Percentiles rank a stretch among this genome's conserved stretches.
These are phyloP conservation scores for Aspergillus conjunctus DNA, from an alignment of 495 filamentous ascomycete species.

Conservation along the genomic window DNA sequence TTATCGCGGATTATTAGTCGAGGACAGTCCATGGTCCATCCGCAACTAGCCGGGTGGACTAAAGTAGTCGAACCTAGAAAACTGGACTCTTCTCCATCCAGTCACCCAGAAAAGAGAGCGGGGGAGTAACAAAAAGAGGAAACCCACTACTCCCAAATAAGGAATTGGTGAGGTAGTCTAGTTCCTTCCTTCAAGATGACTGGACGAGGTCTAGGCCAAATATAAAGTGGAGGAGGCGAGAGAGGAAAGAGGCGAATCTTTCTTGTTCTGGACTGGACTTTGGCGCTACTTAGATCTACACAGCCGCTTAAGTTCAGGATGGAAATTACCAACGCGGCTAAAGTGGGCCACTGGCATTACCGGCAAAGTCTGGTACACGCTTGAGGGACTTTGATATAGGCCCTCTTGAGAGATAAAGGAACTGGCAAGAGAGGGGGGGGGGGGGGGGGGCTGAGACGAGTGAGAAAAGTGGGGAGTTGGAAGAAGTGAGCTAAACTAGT, in stretches of 20 bases:
- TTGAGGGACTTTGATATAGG: neutral
- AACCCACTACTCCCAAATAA: neutral
- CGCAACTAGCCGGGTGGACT: neutral
- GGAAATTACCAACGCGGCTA: slow-evolving; percentile 12
- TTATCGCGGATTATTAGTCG: neutral
- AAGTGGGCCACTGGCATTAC: neutral
- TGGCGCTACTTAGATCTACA: slow-evolving; percentile 12
- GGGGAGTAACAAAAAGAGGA: neutral
- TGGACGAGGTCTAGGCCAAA: neutral
- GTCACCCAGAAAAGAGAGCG: neutral
- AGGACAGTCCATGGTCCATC: neutral
- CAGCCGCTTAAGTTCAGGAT: slow-evolving; percentile 2
- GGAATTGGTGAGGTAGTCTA: neutral
- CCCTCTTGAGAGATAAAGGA: neutral
- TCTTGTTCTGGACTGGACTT: slow-evolving; percentile 1
- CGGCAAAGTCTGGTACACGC: neutral
- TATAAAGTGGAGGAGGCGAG: neutral
- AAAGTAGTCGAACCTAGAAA: neutral
- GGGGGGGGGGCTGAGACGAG: neutral
- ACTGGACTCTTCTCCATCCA: too few relatives aligned
- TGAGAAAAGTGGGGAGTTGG: neutral
- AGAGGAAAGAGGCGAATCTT: neutral
- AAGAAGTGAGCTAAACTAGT: neutral
- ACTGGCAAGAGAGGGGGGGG: neutral
- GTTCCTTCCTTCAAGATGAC: neutral